These are phyloP conservation scores for Naganishia sp. DNA, from an alignment of 1,284 basidiomycete species.

Conservation along the genomic window DNA sequence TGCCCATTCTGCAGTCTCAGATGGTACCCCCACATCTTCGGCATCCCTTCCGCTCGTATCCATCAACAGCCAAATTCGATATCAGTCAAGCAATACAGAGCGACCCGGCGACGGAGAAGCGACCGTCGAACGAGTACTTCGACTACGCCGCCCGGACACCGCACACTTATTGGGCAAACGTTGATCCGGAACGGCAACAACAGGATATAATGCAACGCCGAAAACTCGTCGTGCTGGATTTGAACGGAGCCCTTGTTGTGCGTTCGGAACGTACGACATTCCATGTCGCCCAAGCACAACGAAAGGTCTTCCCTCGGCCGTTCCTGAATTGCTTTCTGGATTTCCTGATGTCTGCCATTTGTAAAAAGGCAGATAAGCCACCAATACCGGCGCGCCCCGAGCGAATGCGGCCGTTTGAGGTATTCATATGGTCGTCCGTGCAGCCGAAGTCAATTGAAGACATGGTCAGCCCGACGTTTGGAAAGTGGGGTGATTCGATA, in stretches of 20 bases:
- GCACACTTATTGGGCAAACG: slow-evolving; percentile 6
- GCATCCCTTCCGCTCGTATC: slow-evolving; percentile 20
- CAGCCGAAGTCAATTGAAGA: slow-evolving; percentile 50
- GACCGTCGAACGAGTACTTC: slow-evolving; percentile 19
- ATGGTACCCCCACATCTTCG: slow-evolving; percentile 11
- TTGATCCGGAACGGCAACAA: not conserved
- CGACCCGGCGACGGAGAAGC: slow-evolving; percentile 12
- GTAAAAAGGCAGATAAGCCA: not conserved
- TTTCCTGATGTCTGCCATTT: slow-evolving; percentile 35
- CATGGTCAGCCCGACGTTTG: slow-evolving; percentile 50
- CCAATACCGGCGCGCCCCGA: not conserved
- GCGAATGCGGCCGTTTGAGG: slow-evolving; percentile 43
- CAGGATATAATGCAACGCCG: slow-evolving; percentile 4
- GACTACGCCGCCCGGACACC: slow-evolving; percentile 10
- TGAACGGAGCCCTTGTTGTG: slow-evolving; percentile 53
- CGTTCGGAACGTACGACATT: slow-evolving; percentile 33
- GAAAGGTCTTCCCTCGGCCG: slow-evolving; percentile 38
- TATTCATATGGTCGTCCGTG: slow-evolving; percentile 52
- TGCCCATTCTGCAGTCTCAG: slow-evolving; percentile 9
- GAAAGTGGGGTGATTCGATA: slow-evolving; percentile 17
- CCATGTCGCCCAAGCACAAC: slow-evolving; percentile 1
- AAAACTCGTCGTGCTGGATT: slow-evolving; percentile 52
- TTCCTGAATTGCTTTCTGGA: slow-evolving; percentile 49
- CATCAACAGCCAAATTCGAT: slow-evolving; percentile 14
- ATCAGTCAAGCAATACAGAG: slow-evolving; percentile 10